A percentile compares a stretch with the other conserved stretches of the same genome.
These are phyloP conservation scores for Eucalyptus sideroxylon DNA, from an alignment of 345 rosid genomes.

Conservation along the genomic window DNA sequence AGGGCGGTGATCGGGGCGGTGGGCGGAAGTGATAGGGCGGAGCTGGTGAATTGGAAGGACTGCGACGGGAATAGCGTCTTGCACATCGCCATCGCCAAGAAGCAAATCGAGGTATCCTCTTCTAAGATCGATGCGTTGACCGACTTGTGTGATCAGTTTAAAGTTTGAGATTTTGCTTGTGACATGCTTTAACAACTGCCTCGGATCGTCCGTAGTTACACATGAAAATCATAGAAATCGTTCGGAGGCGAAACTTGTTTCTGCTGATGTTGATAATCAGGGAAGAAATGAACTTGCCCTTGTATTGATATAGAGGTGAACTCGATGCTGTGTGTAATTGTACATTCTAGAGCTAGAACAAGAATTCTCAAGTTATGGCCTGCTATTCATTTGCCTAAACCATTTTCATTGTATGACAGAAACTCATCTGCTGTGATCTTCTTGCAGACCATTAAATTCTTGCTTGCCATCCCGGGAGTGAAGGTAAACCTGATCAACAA, in stretches of 20 bases:
- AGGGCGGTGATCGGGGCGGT: neutral
- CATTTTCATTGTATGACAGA: neutral
- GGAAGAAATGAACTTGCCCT: neutral
- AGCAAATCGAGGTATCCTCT: neutral
- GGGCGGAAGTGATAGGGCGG: neutral
- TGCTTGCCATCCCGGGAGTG: neutral
- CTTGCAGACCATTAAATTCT: neutral
- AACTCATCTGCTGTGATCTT: neutral
- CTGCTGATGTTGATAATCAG: neutral
- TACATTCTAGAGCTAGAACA: neutral
- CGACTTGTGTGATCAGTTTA: neutral
- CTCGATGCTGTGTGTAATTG: neutral
- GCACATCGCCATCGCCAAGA: slow-evolving; percentile 2
- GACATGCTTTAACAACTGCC: neutral
- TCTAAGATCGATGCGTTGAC: neutral
- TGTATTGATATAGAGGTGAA: neutral
- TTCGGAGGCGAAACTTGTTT: neutral
- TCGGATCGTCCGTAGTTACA: neutral
- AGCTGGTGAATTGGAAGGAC: neutral
- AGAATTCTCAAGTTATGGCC: neutral
- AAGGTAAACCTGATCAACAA: neutral
- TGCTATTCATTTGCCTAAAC: neutral
- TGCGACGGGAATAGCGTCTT: neutral
- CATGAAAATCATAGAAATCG: neutral
- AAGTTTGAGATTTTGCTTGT: neutral